Conservation (phyloP, 345 rosid genomes). For the Salix suchowensis region DNA sequence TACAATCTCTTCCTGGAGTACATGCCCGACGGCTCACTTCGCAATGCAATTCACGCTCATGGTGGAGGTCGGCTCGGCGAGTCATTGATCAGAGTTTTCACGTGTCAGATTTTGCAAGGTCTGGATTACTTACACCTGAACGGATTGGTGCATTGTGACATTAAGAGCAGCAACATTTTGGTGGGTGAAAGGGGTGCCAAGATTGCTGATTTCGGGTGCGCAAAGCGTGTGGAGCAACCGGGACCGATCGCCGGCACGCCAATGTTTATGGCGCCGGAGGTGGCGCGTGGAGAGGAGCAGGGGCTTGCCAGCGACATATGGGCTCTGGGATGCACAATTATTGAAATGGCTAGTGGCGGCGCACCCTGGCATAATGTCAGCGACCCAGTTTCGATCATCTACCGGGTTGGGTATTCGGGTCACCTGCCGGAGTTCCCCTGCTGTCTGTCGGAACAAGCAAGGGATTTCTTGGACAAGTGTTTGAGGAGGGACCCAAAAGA, state of each 20-base stretch:
- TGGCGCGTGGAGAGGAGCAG: conserved; percentile 76
- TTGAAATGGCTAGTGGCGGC: conserved; percentile 73
- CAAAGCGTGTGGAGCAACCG: conserved; percentile 35
- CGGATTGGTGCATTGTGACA: conserved; percentile 68
- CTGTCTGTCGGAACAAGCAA: conserved; percentile 27
- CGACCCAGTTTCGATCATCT: conserved; percentile 29
- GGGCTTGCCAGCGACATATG: conserved; percentile 58
- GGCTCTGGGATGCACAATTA: conserved; percentile 71
- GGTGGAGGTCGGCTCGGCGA: conserved; percentile 48
- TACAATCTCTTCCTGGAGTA: conserved; percentile 71
- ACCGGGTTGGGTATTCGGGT: conserved; percentile 36
- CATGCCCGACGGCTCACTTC: conserved; percentile 49
- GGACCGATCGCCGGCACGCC: conserved; percentile 53
- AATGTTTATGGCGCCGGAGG: conserved; percentile 81
- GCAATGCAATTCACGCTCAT: conserved; percentile 27
- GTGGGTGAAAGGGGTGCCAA: conserved; percentile 45
- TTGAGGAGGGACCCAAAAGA: conserved; percentile 35
- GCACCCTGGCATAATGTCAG: conserved; percentile 22
- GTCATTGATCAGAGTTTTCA: conserved; percentile 33
- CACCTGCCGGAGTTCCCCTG: conserved; percentile 30
- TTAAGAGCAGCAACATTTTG: conserved; percentile 62
- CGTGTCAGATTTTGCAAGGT: conserved; percentile 52
- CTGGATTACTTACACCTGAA: conserved; percentile 54
- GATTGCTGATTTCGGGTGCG: conserved; percentile 75
- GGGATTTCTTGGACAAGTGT: conserved; percentile 44